Evolutionary conservation across 805 yeast species (phyloP), one percentile per base, ranked within the genome.

Genomic region (Cyberlindnera bimundalis): DNA sequence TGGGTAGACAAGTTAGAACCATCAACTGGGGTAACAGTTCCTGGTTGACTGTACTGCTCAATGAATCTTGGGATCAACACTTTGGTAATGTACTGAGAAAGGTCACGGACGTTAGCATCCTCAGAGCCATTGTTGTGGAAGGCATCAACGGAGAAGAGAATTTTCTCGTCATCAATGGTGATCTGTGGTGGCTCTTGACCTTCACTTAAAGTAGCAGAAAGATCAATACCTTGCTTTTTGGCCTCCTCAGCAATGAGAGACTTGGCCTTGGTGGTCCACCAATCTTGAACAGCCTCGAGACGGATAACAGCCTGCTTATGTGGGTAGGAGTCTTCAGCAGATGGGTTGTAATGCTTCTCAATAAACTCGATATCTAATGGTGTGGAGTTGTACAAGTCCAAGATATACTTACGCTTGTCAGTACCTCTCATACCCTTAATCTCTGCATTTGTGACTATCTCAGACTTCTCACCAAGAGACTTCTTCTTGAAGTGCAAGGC

Each of bases 261-360:
- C 31, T 79, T 67, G 3, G 84, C 73, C 57, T 81, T 78, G 44
- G 78, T 63, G 56, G 76, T 76, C 82, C 93, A 87, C 96, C 96
- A 91, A 53, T 81, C 86, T 51, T 81, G 91, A 35, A 91, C 78
- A 14, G 96, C 93, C 65, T 91, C 98, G 49, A 79, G 80, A 66
- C 98, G 81, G 33, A 91, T 56, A 19, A 84, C 74, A 12, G 84
- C 71, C 63, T 88, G 86, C 48, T 78, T 76, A 58, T 88, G 96
- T 14, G 96, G 96, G 59, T 89, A 90, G 5, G 67, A 62, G 27
- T 56, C 55, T n/a, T 61, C 71, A 6, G 60, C 47, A 3, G 61
- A 65, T 13, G 64, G 61, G 47, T 70, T 73, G 50, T 50, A 76
- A 58, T 79, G 55, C n/a, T 67, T 62, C 43, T 83, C 90, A 40